Base-by-base conservation (phyloP, 2,329 filamentous ascomycete genomes). In the Graphium sp. region DNA sequence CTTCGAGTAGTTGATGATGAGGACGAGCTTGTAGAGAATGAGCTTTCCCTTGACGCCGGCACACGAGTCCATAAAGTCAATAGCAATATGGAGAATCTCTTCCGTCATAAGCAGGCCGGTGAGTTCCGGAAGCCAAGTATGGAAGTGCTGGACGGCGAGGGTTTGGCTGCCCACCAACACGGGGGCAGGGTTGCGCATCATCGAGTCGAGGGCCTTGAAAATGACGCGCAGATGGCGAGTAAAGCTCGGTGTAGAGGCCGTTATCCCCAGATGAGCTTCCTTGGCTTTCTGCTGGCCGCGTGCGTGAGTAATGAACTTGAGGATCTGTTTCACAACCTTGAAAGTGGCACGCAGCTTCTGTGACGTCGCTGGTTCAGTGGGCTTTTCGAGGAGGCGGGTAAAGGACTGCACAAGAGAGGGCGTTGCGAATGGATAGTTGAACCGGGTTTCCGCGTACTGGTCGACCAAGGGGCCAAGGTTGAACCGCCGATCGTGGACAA, bases 71-170 rank as follows among this genome's bases (percentile, higher is more conserved):
- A 95, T 77, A 44, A 95, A 92, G 50, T 87, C 82, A 35, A 91
- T 81, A 22, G 85, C 83, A 37, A 94, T 78, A 42, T 92, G 78
- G 29, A 94, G 58, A 25, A 94, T 87, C 47, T 95, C 87, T 41
- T 84, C 77, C 0, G 76, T 74, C 4, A 66, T 69, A 44, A 95
- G 63, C 21, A 89, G 62, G 2, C 75, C 72, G 1, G 71, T 63
- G 7, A 98, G 68, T 46, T 95, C 87, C 0, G 89, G 87, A n/a
- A 98, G 59, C 89, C 89, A 98, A 0, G 81, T 80, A 46, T 95
- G 87, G 48, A 95, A 92, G 48, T 95, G 83, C 50, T 98, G 89
- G 9, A 95, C 84, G 3, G 91, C 74, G 28, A 98, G 59, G 0
- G 89, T 95, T 53, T 98, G 92, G 37, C 81, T 95, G 19, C 89